Evolutionary conservation across 2,329 filamentous ascomycete species (phyloP), one percentile per base, ranked within the genome.

Genomic region (Curvularia lunata): DNA sequence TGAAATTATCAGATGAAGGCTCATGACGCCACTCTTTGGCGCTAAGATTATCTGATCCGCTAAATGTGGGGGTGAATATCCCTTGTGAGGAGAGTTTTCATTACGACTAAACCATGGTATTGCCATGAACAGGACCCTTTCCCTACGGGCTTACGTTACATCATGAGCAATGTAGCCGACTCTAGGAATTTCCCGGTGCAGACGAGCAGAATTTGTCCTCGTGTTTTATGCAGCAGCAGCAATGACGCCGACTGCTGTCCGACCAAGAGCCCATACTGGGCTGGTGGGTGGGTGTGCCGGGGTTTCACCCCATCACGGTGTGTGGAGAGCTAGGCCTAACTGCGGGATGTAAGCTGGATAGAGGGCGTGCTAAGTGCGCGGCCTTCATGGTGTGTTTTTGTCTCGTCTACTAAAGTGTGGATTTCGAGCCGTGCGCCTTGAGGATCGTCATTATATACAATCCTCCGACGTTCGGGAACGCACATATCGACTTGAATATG

Each of bases 1-100:
- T 63, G 63, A 62, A 30, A 64, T 55, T 76, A 75, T 74, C 73
- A 72, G 72, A 75, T 75, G 54, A 56, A 66, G 52, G 60, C 65
- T 65, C 46, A 41, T 51, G 53, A 53, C 57, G 52, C 46, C 54
- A 30, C 52, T 59, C 23, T 25, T 60, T 59, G 46, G 58, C 62
- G 57, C 64, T 51, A 56, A 40, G 45, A 46, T 71, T 71, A 72
- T 72, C 70, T 69, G 70, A 73, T 72, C 66, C 69, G 66, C 67
- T 63, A 62, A 58, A 53, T 64, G 54, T 66, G 63, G 68, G 55
- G 63, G 45, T 55, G 48, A 19, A 23, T 30, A 43, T 54, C 49
- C 25, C 48, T 51, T 46, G 48, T 43, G 19, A 25, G 40, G 50
- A 27, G 28, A 30, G n/a, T 58, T 63, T 69, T 66, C 37, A 5